These are phyloP conservation scores for Triticum monococcum DNA, from an alignment of 176 grass and related monocot genomes.

Conservation along the genomic window DNA sequence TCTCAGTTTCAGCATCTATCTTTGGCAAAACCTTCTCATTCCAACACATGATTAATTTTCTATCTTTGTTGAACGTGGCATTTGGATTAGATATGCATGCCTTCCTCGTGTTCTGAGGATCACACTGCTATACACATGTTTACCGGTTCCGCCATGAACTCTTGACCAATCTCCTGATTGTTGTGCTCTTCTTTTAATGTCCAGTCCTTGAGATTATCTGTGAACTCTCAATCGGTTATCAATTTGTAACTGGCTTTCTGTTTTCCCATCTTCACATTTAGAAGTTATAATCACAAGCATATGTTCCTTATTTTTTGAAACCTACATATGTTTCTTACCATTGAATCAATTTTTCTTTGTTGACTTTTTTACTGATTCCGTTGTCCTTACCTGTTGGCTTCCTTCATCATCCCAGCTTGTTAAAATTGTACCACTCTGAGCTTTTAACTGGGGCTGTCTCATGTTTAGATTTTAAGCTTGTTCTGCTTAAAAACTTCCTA, in stretches of 20 bases:
- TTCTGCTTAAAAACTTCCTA: not conserved
- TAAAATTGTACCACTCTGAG: slow-evolving; percentile 1
- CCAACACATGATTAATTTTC: not conserved
- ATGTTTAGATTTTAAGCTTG: slow-evolving; percentile 21
- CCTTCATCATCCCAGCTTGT: not conserved
- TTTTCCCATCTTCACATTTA: not conserved
- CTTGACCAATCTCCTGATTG: slow-evolving; percentile 9
- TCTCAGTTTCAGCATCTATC: slow-evolving; percentile 15
- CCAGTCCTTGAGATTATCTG: not conserved
- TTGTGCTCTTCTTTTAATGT: not conserved
- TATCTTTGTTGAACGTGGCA: not conserved
- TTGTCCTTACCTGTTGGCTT: not conserved
- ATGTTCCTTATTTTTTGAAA: not conserved
- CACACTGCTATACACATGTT: slow-evolving; percentile 6
- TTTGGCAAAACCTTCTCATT: slow-evolving; percentile 11
- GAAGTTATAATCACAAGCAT: not conserved
- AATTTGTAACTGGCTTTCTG: not conserved
- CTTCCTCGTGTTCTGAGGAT: not conserved
- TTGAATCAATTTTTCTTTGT: not conserved
- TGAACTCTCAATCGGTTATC: not conserved
- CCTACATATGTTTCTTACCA: not conserved
- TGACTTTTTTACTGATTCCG: not conserved
- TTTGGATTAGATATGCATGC: slow-evolving; percentile 6
- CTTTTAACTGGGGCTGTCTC: not conserved
- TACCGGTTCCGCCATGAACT: slow-evolving; percentile 3